A percentile compares a stretch with the other conserved stretches of the same genome.
These are phyloP conservation scores for Phytomonas serpens DNA, from an alignment of 208 protist genomes.

Conservation along the genomic window DNA sequence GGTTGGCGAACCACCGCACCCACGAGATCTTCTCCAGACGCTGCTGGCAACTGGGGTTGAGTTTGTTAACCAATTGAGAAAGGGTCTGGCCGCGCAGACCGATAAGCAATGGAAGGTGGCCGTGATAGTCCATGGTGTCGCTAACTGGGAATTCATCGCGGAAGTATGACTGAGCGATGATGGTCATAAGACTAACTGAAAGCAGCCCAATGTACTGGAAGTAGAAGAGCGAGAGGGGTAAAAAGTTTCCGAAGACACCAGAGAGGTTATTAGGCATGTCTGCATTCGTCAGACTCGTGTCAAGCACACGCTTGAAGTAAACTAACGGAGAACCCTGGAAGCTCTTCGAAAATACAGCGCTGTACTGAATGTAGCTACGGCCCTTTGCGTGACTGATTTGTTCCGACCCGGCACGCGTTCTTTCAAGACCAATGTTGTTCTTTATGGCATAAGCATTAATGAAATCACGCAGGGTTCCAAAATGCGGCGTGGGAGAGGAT, in stretches of 20 bases:
- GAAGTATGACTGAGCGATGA: slow-evolving; percentile 78
- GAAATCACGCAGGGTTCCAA: slow-evolving; percentile 47
- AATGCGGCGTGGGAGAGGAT: slow-evolving; percentile 29
- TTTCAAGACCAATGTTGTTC: slow-evolving; percentile 14
- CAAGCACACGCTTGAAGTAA: slow-evolving; percentile 68
- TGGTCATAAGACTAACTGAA: slow-evolving; percentile 75
- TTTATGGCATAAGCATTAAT: slow-evolving; percentile 29
- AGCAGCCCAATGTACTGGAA: slow-evolving; percentile 75
- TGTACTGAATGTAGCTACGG: slow-evolving; percentile 70
- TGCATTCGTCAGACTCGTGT: slow-evolving; percentile 36
- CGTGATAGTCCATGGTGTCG: slow-evolving; percentile 68
- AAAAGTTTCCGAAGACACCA: slow-evolving; percentile 66
- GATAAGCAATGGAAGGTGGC: slow-evolving; percentile 47
- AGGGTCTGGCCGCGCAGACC: slow-evolving; percentile 65
- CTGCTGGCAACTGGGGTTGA: slow-evolving; percentile 27
- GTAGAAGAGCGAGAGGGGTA: slow-evolving; percentile 76
- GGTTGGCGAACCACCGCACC: slow-evolving; percentile 72
- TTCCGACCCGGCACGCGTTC: slow-evolving; percentile 21
- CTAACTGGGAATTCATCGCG: slow-evolving; percentile 67
- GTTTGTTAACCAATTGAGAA: slow-evolving; percentile 54
- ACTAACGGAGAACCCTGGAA: slow-evolving; percentile 41
- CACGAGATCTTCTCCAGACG: slow-evolving; percentile 55
- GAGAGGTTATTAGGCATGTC: slow-evolving; percentile 65
- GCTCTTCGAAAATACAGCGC: slow-evolving; percentile 58
- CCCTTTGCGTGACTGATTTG: slow-evolving; percentile 73